Base-by-base conservation (phyloP, 441 rosid genomes). In the Sinapis alba region DNA sequence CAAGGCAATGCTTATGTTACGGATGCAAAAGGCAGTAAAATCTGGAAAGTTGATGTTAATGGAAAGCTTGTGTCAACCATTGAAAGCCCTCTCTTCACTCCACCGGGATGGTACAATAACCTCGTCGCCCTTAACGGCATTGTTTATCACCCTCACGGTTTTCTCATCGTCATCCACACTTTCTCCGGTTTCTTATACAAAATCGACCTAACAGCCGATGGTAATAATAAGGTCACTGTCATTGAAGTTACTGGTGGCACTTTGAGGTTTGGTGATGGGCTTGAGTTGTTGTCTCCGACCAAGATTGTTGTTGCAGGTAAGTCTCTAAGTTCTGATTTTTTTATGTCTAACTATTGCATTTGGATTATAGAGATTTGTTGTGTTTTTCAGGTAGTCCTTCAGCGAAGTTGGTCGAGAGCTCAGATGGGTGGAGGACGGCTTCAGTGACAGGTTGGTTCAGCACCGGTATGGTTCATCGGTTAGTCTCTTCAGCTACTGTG, bases 341-440 rank as follows among this genome's bases (percentile, higher is more conserved):
- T 8, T 36, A 4, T 19, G 41, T 58, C n/a, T n/a, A n/a, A n/a
- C n/a, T n/a, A n/a, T n/a, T n/a, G n/a, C n/a, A n/a, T n/a, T n/a
- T n/a, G n/a, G n/a, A n/a, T n/a, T n/a, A n/a, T n/a, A n/a, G n/a
- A n/a, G n/a, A n/a, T 19, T 75, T 41, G 8, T 8, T 36, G 6
- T 19, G 41, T 58, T 20, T 72, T 72, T 59, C 64, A 78, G 81
- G 78, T 32, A 89, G 80, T 41, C 90, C 90, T 12, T 84, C 91
- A 0, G 86, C 83, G 21, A 84, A 91, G 73, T 54, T 94, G 68
- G 86, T 94, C 2, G 95, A 92, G 89, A 87, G 97, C 86, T 61
- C 82, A 0, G 96, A 94, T 5, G 94, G 93, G 34, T 94, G 97
- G 99, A 71, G 76, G 74, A 92, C 89, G 2, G 99, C 94, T 57